phyloP scores from a whole-genome alignment of 257 asterid species.

The Ilex aquifolium region DNA sequence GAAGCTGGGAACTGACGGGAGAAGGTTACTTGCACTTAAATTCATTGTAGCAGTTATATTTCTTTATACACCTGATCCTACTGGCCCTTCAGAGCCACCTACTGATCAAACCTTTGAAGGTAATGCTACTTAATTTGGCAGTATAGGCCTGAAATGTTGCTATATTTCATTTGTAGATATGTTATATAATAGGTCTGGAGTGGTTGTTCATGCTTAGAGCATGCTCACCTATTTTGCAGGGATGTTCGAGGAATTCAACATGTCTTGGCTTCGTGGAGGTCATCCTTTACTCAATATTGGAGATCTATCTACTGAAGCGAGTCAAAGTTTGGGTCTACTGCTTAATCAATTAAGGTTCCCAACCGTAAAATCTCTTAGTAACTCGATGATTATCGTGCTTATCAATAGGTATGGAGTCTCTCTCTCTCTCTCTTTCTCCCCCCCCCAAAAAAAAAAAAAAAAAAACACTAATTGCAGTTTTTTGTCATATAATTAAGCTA shows the following conservation, averaged over 20 bases:
- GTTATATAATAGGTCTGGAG: neutral
- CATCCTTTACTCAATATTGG: conserved; percentile 81
- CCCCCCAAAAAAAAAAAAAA: no score
- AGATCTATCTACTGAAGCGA: conserved; percentile 90
- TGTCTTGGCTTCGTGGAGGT: conserved; percentile 97
- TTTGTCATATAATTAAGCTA: neutral
- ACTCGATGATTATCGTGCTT: conserved; percentile 70
- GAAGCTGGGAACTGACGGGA: conserved; percentile 86
- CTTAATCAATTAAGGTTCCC: conserved; percentile 93
- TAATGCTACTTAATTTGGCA: conserved; percentile 14
- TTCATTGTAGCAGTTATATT: conserved; percentile 81
- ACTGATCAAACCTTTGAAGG: conserved; percentile 64
- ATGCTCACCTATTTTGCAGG: conserved; percentile 31
- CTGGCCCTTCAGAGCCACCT: conserved; percentile 74
- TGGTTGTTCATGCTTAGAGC: conserved; percentile 3
- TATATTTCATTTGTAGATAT: neutral
- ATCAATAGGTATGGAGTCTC: conserved; percentile 53
- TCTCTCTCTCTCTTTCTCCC: conserved; percentile 10
- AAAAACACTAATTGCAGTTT: neutral
- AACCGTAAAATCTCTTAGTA: conserved; percentile 64
- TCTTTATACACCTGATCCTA: conserved; percentile 91
- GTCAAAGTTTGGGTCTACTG: conserved; percentile 67
- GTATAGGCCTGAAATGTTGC: neutral
- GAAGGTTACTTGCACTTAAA: conserved; percentile 85
- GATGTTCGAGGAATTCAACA: conserved; percentile 58